A percentile compares a stretch with the other conserved stretches of the same genome.
Conservation (phyloP, 2,329 filamentous ascomycete genomes). For the Cladophialophora exuberans region DNA sequence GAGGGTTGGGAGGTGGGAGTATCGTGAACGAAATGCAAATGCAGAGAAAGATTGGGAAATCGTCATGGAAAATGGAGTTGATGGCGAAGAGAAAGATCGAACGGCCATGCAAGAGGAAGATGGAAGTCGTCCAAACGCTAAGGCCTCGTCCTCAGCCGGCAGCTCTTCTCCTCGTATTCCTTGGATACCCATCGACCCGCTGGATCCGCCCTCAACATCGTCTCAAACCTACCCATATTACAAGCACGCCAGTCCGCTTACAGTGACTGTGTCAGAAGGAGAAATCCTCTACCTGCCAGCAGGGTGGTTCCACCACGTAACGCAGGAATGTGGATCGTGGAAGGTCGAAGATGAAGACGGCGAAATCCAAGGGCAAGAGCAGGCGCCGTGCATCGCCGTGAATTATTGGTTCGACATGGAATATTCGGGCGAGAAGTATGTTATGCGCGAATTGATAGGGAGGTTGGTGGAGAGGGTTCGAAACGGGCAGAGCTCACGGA, state of each 20-base stretch:
- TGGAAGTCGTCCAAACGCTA: neutral
- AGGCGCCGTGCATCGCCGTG: conserved; percentile 32
- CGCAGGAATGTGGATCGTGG: conserved; percentile 32
- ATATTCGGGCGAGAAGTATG: conserved; percentile 47
- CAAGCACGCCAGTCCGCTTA: conserved; percentile 24
- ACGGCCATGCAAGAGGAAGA: too few relatives aligned
- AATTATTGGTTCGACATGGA: conserved; percentile 37
- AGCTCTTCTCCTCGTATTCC: conserved; percentile 21
- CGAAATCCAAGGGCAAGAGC: neutral
- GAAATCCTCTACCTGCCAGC: conserved; percentile 33
- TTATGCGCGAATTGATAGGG: conserved; percentile 45
- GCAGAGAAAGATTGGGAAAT: conserved; percentile 11
- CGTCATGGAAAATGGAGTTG: conserved; percentile 6
- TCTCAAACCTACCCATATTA: conserved; percentile 21
- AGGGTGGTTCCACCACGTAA: conserved; percentile 34
- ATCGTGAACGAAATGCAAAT: neutral
- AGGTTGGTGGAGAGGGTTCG: conserved; percentile 23
- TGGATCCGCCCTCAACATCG: conserved; percentile 1
- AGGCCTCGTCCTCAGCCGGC: neutral
- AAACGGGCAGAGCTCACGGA: neutral
- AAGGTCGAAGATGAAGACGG: conserved; percentile 11
- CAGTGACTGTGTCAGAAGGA: conserved; percentile 28
- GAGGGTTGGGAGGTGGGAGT: conserved; percentile 19
- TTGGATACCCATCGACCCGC: conserved; percentile 32
- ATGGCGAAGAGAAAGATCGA: neutral